Evolutionary conservation across 768 basidiomycete genomes (phyloP).

Genomic region (Lactifluus rugatus): DNA sequence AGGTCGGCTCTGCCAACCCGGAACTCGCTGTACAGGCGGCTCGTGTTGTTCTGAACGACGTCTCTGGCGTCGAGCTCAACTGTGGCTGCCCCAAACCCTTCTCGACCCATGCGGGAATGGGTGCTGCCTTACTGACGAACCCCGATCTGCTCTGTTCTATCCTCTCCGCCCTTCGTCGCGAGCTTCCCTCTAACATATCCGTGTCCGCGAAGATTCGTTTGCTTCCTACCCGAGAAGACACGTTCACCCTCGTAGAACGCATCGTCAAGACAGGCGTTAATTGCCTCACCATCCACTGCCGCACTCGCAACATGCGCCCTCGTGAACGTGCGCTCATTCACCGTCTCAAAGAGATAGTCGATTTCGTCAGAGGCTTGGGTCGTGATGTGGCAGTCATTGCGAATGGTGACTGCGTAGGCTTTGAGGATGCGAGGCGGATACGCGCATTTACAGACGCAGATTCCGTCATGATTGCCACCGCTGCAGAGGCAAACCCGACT

Average conservation of each 20-base stretch:
- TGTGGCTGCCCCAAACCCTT: slow-evolving; percentile 98
- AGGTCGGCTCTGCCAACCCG: slow-evolving; percentile 86
- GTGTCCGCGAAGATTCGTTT: slow-evolving; percentile 94
- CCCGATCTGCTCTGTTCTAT: slow-evolving; percentile 89
- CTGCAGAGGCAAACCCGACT: slow-evolving; percentile 86
- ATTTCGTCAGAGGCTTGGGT: slow-evolving; percentile 67
- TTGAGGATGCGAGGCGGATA: slow-evolving; percentile 69
- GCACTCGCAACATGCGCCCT: slow-evolving; percentile 86
- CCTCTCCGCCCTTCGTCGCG: slow-evolving; percentile 62
- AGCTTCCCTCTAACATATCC: slow-evolving; percentile 67
- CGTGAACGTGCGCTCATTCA: slow-evolving; percentile 69
- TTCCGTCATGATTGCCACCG: slow-evolving; percentile 94
- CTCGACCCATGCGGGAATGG: slow-evolving; percentile 91
- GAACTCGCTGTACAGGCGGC: slow-evolving; percentile 90
- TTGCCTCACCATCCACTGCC: slow-evolving; percentile 88
- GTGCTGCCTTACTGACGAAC: slow-evolving; percentile 85
- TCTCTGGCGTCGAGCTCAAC: slow-evolving; percentile 92
- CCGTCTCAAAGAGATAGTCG: slow-evolving; percentile 75
- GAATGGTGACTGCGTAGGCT: slow-evolving; percentile 85
- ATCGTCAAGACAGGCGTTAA: slow-evolving; percentile 84
- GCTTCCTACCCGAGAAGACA: slow-evolving; percentile 77
- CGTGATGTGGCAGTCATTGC: slow-evolving; percentile 80
- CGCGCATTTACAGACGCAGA: slow-evolving; percentile 76
- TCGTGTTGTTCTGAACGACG: slow-evolving; percentile 72
- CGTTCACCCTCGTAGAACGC: slow-evolving; percentile 78